Evolutionary conservation across 1,139 yeast genomes (phyloP), one percentile per base, ranked within the genome.

Genomic region (Suhomyces yuchorum): DNA sequence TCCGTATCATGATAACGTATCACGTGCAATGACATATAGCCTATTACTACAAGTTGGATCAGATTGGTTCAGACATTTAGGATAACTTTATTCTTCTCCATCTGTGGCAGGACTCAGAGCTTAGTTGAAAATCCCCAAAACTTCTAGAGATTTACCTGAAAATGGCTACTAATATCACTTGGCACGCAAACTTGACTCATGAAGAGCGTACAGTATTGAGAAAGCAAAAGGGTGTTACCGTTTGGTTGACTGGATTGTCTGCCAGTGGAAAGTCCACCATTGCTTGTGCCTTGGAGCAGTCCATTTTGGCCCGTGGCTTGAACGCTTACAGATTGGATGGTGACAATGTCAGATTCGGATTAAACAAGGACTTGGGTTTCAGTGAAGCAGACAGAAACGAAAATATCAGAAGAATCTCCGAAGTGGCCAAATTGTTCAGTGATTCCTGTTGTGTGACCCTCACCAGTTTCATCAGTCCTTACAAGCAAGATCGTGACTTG

Each of bases 221-320:
- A 56, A 84, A 85, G 53, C 97, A 92, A 73, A 79, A 79, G 53
- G 98, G 98, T 44, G 85, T 88, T 51, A 92, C 98, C 20, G 77
- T 92, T 37, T 92, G 98, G 98, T 78, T 92, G 59, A 92, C 98
- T 9, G 98, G 98, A 2, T 78, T 92, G 56, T 87, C 96, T 52
- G 98, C 98, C 7, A 86, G 96, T 47, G 98, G 98, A 52, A 92
- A 92, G 68, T 85, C 93, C 60, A 92, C 97, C 47, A 87, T 92
- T 63, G 98, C 98, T 2, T 88, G 96, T 66, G 97, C 96, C 6
- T 78, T 92, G 51, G 98, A 92, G 68, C 95, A 88, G 70, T 75
- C 82, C 51, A 73, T 92, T 50, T 77, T 92, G 54, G 81, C 84
- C 56, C 74, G 82, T 57, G 82, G 85, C 23, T 71, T 85, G 56